Percentiles rank a stretch among this genome's conserved stretches.
Evolutionary conservation across 176 grass and related monocot genomes (phyloP).

Genomic region (Zea luxurians): DNA sequence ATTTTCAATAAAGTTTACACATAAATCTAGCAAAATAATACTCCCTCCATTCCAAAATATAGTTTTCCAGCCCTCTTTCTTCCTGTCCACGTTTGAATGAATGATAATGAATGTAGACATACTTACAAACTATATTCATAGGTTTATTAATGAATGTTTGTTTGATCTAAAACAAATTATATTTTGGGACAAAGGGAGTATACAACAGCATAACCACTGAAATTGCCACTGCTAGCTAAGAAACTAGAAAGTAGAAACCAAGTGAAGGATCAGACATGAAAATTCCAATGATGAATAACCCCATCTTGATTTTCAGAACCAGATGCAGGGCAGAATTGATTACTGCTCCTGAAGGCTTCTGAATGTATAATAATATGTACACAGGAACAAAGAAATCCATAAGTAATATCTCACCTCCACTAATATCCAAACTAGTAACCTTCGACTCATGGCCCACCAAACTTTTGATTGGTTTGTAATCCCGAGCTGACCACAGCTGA

Average conservation of each 20-base stretch:
- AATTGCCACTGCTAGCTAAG: not conserved
- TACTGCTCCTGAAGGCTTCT: not conserved
- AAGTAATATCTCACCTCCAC: constrained; percentile 57
- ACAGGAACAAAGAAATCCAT: not conserved
- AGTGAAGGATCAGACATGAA: constrained; percentile 5
- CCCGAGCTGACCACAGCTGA: constrained; percentile 86
- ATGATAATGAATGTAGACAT: too few species aligned
- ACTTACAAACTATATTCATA: too few species aligned
- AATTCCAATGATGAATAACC: constrained; percentile 9
- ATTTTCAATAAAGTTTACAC: constrained; percentile 4
- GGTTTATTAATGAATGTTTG: too few species aligned
- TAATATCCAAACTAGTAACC: constrained; percentile 97
- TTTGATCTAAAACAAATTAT: too few species aligned
- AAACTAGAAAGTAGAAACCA: not conserved
- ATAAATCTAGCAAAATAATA: not conserved
- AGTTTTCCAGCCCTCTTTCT: too few species aligned
- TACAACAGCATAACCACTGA: constrained; percentile 12
- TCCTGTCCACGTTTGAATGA: too few species aligned
- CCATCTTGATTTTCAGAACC: constrained; percentile 1
- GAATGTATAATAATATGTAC: constrained; percentile 21
- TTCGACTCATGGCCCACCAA: constrained; percentile 88
- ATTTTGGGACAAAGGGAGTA: too few species aligned
- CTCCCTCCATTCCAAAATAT: too few species aligned
- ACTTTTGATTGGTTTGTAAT: constrained; percentile 91
- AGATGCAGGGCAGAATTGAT: constrained; percentile 17